Evolutionary conservation across 2,329 filamentous ascomycete genomes (phyloP).

Genomic region (Calonectria pteridis): DNA sequence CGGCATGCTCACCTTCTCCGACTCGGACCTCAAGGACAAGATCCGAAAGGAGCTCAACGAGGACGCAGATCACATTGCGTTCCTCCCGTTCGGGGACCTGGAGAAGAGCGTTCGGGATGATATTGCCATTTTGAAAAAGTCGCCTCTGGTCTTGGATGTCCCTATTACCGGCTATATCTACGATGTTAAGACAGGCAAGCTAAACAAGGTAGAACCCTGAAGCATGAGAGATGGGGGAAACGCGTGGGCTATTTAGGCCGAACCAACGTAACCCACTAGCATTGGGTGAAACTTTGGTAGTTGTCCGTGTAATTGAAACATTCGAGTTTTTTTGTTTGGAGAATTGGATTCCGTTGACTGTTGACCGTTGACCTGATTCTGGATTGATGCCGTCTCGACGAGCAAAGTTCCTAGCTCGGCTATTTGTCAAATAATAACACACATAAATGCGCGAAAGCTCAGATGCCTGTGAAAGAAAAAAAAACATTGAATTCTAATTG

Average conservation of each 20-base stretch:
- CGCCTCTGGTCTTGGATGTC: constrained; percentile 72
- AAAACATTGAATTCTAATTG: background rate
- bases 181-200: constrained; percentile 79
- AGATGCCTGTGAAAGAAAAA: background rate
- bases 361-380: background rate
- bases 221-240: background rate
- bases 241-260: too few species aligned
- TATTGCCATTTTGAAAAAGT: constrained; percentile 71
- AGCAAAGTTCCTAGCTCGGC: too few species aligned
- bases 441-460: background rate
- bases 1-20: constrained; percentile 75
- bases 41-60: constrained; percentile 71
- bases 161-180: constrained; percentile 81
- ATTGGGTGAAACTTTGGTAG: background rate
- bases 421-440: background rate
- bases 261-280: too few species aligned
- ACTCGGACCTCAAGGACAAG: constrained; percentile 65
- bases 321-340: background rate
- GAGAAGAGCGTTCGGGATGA: constrained; percentile 75
- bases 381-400: too few species aligned
- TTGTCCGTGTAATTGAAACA: background rate
- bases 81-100: constrained; percentile 74
- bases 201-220: constrained; percentile 42
- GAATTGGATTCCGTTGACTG: background rate
- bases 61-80: constrained; percentile 67